Conservation (phyloP, 352 stramenopile genomes). For the Pythium vanterpoolii region DNA sequence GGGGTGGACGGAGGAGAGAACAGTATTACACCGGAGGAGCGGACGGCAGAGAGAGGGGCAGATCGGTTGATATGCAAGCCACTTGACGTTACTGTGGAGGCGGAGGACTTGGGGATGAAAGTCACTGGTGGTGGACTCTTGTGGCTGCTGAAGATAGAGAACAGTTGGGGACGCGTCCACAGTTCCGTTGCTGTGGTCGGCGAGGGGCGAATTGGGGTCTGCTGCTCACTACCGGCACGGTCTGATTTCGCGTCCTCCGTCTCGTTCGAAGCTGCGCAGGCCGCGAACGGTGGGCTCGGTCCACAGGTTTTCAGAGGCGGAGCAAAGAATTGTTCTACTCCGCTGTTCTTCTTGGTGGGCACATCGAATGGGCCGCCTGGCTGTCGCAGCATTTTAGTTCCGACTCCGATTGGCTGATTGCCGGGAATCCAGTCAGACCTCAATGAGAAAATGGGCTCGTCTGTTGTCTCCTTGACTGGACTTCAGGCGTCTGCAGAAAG, state of each 20-base stretch:
- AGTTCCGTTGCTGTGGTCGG: slow-evolving; percentile 19
- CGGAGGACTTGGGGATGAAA: background rate
- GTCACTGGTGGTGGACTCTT: background rate
- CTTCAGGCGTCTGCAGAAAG: slow-evolving; percentile 2
- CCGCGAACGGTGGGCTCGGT: background rate
- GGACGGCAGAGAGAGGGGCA: background rate
- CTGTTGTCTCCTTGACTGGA: background rate
- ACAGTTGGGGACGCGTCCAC: background rate
- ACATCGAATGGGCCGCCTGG: slow-evolving; percentile 11
- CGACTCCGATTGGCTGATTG: slow-evolving; percentile 12
- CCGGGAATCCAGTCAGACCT: slow-evolving; percentile 20
- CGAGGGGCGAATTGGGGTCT: background rate
- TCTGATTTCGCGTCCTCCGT: slow-evolving; percentile 1
- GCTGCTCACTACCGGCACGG: background rate
- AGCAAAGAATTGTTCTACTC: slow-evolving; percentile 4
- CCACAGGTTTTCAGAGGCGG: slow-evolving; percentile 1
- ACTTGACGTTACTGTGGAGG: background rate
- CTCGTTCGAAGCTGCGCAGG: slow-evolving; percentile 10
- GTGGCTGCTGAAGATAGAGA: background rate
- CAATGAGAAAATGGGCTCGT: background rate
- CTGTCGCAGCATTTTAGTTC: slow-evolving; percentile 3
- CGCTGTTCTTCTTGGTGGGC: background rate
- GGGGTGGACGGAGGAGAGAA: slow-evolving; percentile 5
- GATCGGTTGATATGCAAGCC: background rate
- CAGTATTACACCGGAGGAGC: background rate